phyloP scores from a whole-genome alignment of 345 rosid species.

The Ceriops zippeliana region DNA sequence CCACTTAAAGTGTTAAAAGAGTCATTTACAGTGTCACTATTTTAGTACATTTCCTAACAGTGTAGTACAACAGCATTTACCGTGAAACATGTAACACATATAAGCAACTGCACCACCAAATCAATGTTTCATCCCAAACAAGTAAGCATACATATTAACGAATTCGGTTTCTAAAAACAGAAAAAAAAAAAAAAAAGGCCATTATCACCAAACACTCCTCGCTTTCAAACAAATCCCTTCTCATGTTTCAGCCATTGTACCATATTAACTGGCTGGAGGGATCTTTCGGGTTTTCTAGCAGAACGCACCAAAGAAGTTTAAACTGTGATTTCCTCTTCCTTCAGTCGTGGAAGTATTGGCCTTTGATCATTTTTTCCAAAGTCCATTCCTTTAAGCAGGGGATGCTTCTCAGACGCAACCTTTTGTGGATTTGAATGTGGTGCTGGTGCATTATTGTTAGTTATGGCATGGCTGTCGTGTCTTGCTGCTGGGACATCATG shows the following conservation, averaged over 20 bases:
- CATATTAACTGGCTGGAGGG: slow-evolving; percentile 9
- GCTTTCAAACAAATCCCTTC: neutral
- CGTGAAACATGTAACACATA: slow-evolving; percentile 2
- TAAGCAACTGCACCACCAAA: slow-evolving; percentile 1
- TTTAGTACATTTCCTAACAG: slow-evolving; percentile 14
- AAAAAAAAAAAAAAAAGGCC: neutral
- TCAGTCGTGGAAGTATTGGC: slow-evolving; percentile 61
- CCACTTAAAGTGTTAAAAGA: slow-evolving; percentile 1
- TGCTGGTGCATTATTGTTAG: slow-evolving; percentile 19
- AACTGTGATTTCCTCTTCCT: slow-evolving; percentile 62
- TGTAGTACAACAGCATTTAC: slow-evolving; percentile 3
- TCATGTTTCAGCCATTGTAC: slow-evolving; percentile 11
- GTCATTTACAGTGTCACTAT: slow-evolving; percentile 23
- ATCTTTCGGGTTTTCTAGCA: neutral
- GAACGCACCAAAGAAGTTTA: slow-evolving; percentile 21
- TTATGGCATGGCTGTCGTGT: slow-evolving; percentile 41
- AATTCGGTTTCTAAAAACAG: neutral
- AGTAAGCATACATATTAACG: neutral
- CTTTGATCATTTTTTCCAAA: slow-evolving; percentile 47
- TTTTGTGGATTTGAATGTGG: slow-evolving; percentile 27
- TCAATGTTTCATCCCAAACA: slow-evolving; percentile 5
- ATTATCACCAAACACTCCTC: neutral
- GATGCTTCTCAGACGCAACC: slow-evolving; percentile 28
- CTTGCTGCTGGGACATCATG: slow-evolving; percentile 80
- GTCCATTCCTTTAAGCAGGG: slow-evolving; percentile 37